Base-by-base conservation (phyloP, 345 rosid genomes). In the Firmiana major region DNA sequence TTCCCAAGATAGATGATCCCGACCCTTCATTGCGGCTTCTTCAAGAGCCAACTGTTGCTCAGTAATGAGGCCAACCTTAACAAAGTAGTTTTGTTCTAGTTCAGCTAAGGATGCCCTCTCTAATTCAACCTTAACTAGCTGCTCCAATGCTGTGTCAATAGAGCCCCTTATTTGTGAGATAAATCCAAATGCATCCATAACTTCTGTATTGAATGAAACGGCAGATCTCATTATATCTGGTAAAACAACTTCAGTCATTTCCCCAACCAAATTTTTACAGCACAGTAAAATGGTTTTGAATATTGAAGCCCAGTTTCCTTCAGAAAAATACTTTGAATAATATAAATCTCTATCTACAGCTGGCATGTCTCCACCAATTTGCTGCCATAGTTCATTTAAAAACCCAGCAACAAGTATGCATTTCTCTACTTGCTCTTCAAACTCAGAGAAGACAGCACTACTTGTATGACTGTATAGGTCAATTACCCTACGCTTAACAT, bases 1-100 rank as follows among this genome's bases (percentile, higher is more conserved):
- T 86, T 94, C 98, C 97, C 98, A 94, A 21, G 97, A 94, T 54
- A 91, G 90, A 84, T 92, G 89, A 87, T 94, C 97, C 85, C 97
- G 87, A 71, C 96, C 89, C 87, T 90, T 90, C 78, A 88, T 40
- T 36, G 98, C 88, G 80, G 93, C 94, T 89, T 89, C 93, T 82
- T 94, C 92, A 46, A 94, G 94, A 81, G 91, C 94, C 86, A 90
- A 84, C 82, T 89, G 90, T 84, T 85, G 87, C 87, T 94, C 94
- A 54, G 97, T 90, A 75, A 94, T 94, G 82, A 80, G 89, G 79
- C 93, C 92, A 85, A 90, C 97, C 88, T 89, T 86, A 74, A 88
- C 88, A 76, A 92, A 92, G 80, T 94, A 94, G 84, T 83, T 91
- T 82, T 89, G 88, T 79, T 92, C 97, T 74, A 92, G 86, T 82